phyloP scores from a whole-genome alignment of 1,139 yeast species.

The Hansenula lynferdii region DNA sequence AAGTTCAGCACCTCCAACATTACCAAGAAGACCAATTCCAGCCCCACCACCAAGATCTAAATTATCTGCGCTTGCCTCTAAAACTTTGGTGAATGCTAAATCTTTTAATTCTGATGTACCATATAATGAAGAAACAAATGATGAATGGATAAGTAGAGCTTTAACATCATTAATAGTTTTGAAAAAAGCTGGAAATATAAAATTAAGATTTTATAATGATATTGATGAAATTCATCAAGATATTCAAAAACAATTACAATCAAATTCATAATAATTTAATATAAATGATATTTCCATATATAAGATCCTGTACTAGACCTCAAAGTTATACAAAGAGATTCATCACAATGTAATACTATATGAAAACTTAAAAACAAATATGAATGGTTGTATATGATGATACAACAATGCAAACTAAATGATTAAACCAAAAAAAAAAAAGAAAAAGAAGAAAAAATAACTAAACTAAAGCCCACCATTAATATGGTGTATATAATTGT shows the following conservation, averaged over 20 bases:
- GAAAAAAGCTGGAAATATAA: conserved; percentile 13
- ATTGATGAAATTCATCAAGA: conserved; percentile 4
- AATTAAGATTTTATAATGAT: conserved; percentile 3
- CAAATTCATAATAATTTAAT: too few relatives aligned
- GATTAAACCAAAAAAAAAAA: neutral
- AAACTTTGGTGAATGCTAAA: neutral
- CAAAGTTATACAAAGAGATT: conserved; percentile 14
- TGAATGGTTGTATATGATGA: neutral
- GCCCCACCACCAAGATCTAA: conserved; percentile 15
- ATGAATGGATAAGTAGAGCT: conserved; percentile 21
- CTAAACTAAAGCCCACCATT: too few relatives aligned
- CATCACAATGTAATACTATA: conserved; percentile 17
- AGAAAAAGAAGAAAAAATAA: neutral
- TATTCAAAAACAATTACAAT: neutral
- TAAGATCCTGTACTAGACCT: neutral
- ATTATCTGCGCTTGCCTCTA: conserved; percentile 8
- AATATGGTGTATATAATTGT: neutral
- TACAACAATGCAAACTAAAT: neutral
- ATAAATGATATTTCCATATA: neutral
- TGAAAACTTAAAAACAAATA: neutral
- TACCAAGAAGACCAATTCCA: conserved; percentile 21
- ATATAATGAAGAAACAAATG: conserved; percentile 15
- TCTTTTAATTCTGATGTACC: conserved; percentile 7
- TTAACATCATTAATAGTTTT: conserved; percentile 18
- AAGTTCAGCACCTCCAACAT: conserved; percentile 13